phyloP scores from a whole-genome alignment of 2,329 filamentous ascomycete species.

The Fusarium marasasianum region DNA sequence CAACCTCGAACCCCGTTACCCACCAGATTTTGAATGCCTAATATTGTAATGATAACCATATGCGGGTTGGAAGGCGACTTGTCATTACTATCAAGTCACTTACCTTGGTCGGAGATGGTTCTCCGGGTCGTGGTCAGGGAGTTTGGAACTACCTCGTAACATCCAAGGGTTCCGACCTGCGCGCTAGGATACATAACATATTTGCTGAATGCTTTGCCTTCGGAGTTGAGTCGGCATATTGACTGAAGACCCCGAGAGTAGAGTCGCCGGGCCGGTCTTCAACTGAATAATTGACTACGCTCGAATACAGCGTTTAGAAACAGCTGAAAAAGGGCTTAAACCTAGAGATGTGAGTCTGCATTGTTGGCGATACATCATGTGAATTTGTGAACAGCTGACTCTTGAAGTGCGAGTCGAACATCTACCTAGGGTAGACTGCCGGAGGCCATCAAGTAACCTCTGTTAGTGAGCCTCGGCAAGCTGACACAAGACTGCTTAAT shows the following conservation, averaged over 20 bases:
- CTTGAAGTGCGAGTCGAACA: background rate
- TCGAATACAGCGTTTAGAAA: too few relatives aligned
- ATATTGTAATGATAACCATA: background rate
- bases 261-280: background rate
- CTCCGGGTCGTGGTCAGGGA: too few relatives aligned
- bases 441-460: constrained; percentile 7
- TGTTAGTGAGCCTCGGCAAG: constrained; percentile 32
- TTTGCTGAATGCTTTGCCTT: background rate
- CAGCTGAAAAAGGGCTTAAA: background rate
- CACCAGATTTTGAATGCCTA: background rate
- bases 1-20: background rate
- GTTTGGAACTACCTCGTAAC: background rate
- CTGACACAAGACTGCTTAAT: constrained; percentile 33
- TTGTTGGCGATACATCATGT: background rate
- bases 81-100: background rate
- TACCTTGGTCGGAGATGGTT: background rate
- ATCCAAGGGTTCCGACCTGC: background rate
- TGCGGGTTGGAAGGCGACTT: background rate
- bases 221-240: constrained; percentile 4
- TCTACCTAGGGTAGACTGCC: constrained; percentile 29
- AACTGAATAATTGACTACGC: background rate
- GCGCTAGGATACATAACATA: background rate
- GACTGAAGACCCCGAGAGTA: background rate
- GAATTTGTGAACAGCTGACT: constrained; percentile 1
- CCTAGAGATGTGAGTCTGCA: background rate